Base-by-base conservation (phyloP, 2,329 filamentous ascomycete species). In the Taxawa tesnikishii region DNA sequence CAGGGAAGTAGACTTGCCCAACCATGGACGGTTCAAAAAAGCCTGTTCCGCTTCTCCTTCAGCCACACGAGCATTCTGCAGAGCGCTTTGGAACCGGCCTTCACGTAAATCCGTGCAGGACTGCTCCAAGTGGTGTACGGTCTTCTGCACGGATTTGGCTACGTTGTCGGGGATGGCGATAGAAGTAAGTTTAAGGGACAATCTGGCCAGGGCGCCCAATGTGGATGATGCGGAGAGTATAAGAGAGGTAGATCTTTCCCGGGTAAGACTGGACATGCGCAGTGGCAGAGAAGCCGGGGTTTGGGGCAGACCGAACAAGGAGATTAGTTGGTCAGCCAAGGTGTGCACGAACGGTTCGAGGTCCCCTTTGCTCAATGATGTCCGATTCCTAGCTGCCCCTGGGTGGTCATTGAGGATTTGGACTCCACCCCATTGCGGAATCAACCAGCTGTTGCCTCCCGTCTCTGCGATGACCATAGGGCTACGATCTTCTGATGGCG, bases 11-110 rank as follows among this genome's bases (percentile, higher is more conserved):
- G 2, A 96, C 78, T 60, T 96, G 90, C 0, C 87, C 90, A 9
- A 98, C 90, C 90, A 98, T 98, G 50, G 83, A 93, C 59, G 93
- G 93, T 58, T 98, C 90, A 45, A 98, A 98, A 58, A 98, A 0
- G 88, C 88, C 38, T 80, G 76, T 54, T 98, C 90, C 0, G 85
- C 88, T 51, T 92, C 84, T 3, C 74, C 71, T 56, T 94, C 87
- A 5, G 90, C 90, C 28, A 84, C 74, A 7, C 83, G 73, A 0
- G 88, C 88, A 51, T 88, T 77, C 40, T 78, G 71, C 24, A 98
- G 62, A 0, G 85, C 87, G 5, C 58, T 56, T 16, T 76, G 69
- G 44, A 75, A 79, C 3, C 61, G 60, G 2, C 73, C 74, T 15
- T 68, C 61, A 15, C 62, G 64, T 2, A 96, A 65, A 32, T 74